These are phyloP conservation scores for Kwoniella bestiolae DNA, from an alignment of 768 basidiomycete genomes.

Conservation along the genomic window DNA sequence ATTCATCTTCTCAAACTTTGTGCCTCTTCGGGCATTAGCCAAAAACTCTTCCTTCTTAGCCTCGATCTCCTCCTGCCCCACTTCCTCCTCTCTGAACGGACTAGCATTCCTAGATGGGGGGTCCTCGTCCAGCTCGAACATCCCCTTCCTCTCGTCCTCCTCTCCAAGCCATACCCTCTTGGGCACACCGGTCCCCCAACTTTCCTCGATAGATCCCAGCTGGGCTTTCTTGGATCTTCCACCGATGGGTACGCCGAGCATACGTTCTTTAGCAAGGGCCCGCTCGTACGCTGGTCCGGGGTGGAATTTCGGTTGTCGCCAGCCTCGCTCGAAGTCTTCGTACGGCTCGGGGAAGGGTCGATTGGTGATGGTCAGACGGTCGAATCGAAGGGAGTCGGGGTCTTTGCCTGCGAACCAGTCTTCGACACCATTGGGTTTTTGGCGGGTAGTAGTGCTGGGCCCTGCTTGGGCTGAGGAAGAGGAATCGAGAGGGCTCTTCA, in stretches of 20 bases:
- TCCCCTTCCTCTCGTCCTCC: slow-evolving; percentile 27
- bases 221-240: slow-evolving; percentile 42
- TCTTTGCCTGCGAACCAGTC: background rate
- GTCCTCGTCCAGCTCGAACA: slow-evolving; percentile 43
- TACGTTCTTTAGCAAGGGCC: slow-evolving; percentile 9
- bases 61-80: background rate
- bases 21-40: slow-evolving; percentile 14
- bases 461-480: background rate
- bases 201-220: slow-evolving; percentile 40
- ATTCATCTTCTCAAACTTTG: background rate
- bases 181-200: slow-evolving; percentile 28
- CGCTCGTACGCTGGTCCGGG: slow-evolving; percentile 16
- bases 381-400: background rate
- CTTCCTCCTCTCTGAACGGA: slow-evolving; percentile 27
- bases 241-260: slow-evolving; percentile 27
- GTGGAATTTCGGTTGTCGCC: slow-evolving; percentile 17
- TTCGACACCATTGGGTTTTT: background rate
- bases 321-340: background rate
- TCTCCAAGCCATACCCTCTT: background rate
- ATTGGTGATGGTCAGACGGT: background rate
- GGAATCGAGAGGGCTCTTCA: background rate
- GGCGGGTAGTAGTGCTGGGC: background rate
- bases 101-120: slow-evolving; percentile 39
- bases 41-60: slow-evolving; percentile 3
- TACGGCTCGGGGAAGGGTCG: background rate